These are phyloP conservation scores for Alternaria postmessia DNA, from an alignment of 2,329 filamentous ascomycete genomes.

Conservation along the genomic window DNA sequence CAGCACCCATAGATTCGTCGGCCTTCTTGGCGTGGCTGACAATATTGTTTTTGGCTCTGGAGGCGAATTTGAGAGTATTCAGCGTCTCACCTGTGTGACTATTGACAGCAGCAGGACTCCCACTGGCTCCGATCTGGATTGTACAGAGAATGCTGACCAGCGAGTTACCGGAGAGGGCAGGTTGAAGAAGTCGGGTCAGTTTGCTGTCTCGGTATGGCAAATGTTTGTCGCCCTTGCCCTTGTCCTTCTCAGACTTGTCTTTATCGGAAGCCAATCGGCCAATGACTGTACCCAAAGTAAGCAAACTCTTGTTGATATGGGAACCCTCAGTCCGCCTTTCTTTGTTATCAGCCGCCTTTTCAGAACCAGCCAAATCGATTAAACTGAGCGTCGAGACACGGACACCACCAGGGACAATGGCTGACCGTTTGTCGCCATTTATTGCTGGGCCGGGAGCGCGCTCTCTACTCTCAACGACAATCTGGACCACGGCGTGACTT, in stretches of 20 bases:
- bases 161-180: constrained; percentile 89
- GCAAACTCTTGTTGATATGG: constrained; percentile 97
- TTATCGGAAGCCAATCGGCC: constrained; percentile 89
- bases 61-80: constrained; percentile 96
- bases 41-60: constrained; percentile 96
- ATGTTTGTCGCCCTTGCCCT: constrained; percentile 89
- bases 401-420: constrained; percentile 77
- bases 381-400: constrained; percentile 93
- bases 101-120: constrained; percentile 73
- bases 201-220: constrained; percentile 98
- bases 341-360: constrained; percentile 94
- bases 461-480: constrained; percentile 96
- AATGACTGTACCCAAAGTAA: constrained; percentile 95
- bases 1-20: constrained; percentile 82
- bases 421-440: constrained; percentile 53
- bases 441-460: constrained; percentile 67
- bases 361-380: constrained; percentile 95
- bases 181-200: constrained; percentile 89
- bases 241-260: constrained; percentile 74
- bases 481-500: constrained; percentile 98
- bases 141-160: constrained; percentile 98
- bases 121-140: constrained; percentile 83
- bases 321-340: constrained; percentile 93
- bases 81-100: constrained; percentile 87
- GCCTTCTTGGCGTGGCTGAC: constrained; percentile 96